Evolutionary conservation across 2,329 filamentous ascomycete genomes (phyloP).

Genomic region (Stagonosporopsis cucurbitacearum): DNA sequence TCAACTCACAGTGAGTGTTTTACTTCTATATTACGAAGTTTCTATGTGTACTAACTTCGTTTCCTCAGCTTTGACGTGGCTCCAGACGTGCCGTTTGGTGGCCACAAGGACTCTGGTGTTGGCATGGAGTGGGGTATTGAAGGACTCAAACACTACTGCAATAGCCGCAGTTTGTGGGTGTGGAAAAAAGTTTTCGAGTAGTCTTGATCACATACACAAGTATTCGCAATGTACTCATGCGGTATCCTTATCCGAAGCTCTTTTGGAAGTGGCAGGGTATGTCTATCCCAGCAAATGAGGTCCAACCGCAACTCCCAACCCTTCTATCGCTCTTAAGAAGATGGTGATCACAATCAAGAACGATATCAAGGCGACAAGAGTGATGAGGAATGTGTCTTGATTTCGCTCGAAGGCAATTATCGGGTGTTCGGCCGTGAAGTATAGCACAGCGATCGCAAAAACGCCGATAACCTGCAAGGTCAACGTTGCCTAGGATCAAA

Average conservation of each 20-base stretch:
- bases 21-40: accelerated
- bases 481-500: neutral
- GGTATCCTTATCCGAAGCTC: neutral
- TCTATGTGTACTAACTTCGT: neutral
- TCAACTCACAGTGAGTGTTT: constrained; percentile 53
- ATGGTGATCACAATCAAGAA: neutral
- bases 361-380: neutral
- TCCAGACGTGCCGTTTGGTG: constrained; percentile 64
- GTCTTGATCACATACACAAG: neutral
- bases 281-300: neutral
- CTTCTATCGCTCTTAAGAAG: neutral
- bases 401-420: neutral
- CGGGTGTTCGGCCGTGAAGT: neutral
- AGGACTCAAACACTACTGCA: constrained; percentile 32
- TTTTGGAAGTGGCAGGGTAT: no score
- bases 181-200: constrained; percentile 28
- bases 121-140: constrained; percentile 67
- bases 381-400: neutral
- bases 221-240: neutral
- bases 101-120: constrained; percentile 78
- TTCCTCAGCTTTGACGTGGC: constrained; percentile 26
- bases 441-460: neutral
- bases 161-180: constrained; percentile 28
- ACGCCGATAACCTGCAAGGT: neutral
- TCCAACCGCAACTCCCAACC: neutral